Evolutionary conservation across 345 rosid species (phyloP), one percentile per base, ranked within the genome.

Genomic region (Nephelium lappaceum): DNA sequence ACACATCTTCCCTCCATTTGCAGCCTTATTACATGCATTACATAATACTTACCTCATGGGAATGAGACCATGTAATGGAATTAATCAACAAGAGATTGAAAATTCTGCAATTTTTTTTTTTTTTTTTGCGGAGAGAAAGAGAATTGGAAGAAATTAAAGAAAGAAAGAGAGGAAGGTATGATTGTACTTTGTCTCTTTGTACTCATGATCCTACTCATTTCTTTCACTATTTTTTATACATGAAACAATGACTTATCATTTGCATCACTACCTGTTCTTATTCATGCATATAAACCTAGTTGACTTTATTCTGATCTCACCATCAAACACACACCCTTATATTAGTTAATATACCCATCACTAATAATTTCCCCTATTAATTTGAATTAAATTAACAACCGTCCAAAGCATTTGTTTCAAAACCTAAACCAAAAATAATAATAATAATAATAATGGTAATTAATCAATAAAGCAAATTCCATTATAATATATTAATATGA

Each of bases 161-260:
- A 60, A 72, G 66, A 68, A 31, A 31, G 36, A 31, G 36, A 31
- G 36, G 36, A 31, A 53, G 63, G 66, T 53, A 87, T 79, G 76
- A 79, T 81, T 79, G 58, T 81, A 67, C 60, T 82, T 81, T 85
- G 89, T 81, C 89, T 71, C 74, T 61, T 75, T 68, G 84, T 79
- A 79, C 78, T 82, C 79, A 80, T 84, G 76, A 80, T 68, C 57
- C 76, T 82, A 69, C 89, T 86, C 73, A 82, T 79, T 79, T 82
- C 74, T 64, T 72, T 77, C 74, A 24, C 77, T 75, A 67, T 70
- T 83, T 74, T 69, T 64, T 27, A 38, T 70, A 68, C 23, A 65
- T 65, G 61, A 27, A 42, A 78, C 77, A 81, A 84, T 66, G 72
- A 77, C 80, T 66, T 69, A 19, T 77, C 82, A 77, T 84, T 78